Evolutionary conservation across 176 grass and related monocot genomes (phyloP), one percentile per base, ranked within the genome.

Genomic region (Triticum monococcum): DNA sequence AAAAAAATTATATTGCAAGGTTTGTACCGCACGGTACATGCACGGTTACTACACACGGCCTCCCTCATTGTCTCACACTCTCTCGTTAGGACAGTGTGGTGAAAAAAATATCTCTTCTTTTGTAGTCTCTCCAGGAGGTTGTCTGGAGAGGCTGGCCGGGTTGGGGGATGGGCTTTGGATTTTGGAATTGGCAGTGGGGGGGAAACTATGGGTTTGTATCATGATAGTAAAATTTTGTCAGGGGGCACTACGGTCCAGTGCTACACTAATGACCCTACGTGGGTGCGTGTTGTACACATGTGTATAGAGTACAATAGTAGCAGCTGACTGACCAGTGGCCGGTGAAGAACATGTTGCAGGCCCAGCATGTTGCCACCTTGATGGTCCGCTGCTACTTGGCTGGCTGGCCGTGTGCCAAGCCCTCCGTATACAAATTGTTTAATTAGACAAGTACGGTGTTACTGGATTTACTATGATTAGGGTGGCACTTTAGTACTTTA

Each of bases 81-180:
- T 43, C 40, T 43, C 40, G 40, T 43, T 12, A 11, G 9, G 10
- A 43, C 1, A 11, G 40, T 1, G 10, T 43, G 40, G 40, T 87
- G 69, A 83, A 77, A 86, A 80, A 86, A 81, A 81, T 35, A 68
- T 79, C 13, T 26, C 16, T 72, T 89, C 12, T 72, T 89, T 91
- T 95, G 81, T 85, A 95, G 89, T 25, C 59, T 59, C 64, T 83
- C 88, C 77, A 93, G 12, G 82, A 93, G 40, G 84, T 87, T 92
- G 93, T 93, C 88, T 48, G 12, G 12, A 89, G 17, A 85, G 35
- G 25, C 30, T 61, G 33, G 37, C 52, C 6, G 52, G 2, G 52
- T 56, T 6, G 71, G 54, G 54, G 10, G 48, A 52, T 12, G 52
- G 60, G 85, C 85, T 68, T 84, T 64, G 85, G 41, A 80, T 67